Evolutionary conservation across 108 stramenopile genomes (phyloP).

Genomic region (Hondaea fermentalgiana): DNA sequence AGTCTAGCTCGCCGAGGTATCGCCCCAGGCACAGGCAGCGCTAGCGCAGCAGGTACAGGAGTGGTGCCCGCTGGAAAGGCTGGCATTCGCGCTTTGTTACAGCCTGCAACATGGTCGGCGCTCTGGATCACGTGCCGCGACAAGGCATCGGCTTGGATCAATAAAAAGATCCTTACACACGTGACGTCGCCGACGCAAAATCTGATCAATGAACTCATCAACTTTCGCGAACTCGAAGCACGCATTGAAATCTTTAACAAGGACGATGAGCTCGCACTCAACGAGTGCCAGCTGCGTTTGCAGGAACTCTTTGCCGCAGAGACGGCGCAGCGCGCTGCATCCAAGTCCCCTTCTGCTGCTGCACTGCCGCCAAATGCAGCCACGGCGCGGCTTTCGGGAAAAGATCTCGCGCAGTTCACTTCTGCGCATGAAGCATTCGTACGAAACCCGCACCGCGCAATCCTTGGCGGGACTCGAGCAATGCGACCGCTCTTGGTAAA

Average conservation of each 20-base stretch:
- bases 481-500: background rate
- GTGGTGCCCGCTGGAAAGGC: no score
- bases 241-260: slow-evolving; percentile 3
- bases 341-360: background rate
- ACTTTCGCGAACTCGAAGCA: background rate
- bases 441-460: background rate
- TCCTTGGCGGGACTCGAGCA: background rate
- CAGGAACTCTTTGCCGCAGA: background rate
- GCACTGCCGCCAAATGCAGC: background rate
- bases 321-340: background rate
- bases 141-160: background rate
- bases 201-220: slow-evolving; percentile 13
- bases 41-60: no score
- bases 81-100: background rate
- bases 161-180: background rate
- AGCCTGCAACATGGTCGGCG: background rate
- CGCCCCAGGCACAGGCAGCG: background rate
- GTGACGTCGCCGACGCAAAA: background rate
- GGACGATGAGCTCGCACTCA: background rate
- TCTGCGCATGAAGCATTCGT: background rate
- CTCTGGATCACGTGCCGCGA: background rate
- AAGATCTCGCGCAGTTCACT: background rate
- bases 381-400: background rate
- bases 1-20: background rate
- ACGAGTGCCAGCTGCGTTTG: background rate